Evolutionary conservation across 768 basidiomycete genomes (phyloP).

Genomic region (Strobilomyces dryophilus): DNA sequence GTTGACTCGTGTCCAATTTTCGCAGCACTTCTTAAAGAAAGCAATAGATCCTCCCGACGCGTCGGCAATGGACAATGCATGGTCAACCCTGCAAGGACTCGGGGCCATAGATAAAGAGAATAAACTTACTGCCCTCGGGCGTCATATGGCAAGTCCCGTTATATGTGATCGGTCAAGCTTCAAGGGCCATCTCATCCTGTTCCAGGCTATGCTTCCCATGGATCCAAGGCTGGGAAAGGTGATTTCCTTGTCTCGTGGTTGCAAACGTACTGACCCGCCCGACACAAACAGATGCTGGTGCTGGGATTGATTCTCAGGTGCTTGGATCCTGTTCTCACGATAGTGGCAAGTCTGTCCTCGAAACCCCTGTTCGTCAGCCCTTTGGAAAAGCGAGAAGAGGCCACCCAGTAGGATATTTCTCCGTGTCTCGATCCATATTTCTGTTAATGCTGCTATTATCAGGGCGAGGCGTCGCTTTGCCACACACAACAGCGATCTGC

Average conservation of each 20-base stretch:
- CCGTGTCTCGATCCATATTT: background rate
- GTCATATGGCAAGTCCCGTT: constrained; percentile 55
- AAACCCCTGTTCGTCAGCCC: constrained; percentile 85
- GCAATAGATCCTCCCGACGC: constrained; percentile 84
- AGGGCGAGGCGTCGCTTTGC: constrained; percentile 74
- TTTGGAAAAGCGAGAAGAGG: constrained; percentile 80
- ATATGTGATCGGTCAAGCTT: background rate
- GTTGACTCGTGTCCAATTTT: background rate
- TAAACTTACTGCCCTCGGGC: constrained; percentile 75
- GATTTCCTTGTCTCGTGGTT: background rate
- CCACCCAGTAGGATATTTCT: constrained; percentile 48
- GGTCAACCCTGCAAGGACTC: constrained; percentile 66
- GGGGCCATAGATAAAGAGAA: constrained; percentile 69
- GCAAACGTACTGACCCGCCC: constrained; percentile 1
- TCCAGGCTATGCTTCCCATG: constrained; percentile 76
- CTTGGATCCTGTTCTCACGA: constrained; percentile 73
- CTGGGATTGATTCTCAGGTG: constrained; percentile 82
- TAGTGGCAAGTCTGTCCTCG: constrained; percentile 79
- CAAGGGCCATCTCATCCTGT: background rate
- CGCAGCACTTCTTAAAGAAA: constrained; percentile 57
- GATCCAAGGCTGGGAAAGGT: constrained; percentile 88
- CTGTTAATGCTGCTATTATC: constrained; percentile 1
- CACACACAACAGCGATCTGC: constrained; percentile 72
- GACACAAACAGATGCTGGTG: constrained; percentile 67
- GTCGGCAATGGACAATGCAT: constrained; percentile 72